phyloP scores from a whole-genome alignment of 164 flowering plant genomes.

The Litsea cubeba region DNA sequence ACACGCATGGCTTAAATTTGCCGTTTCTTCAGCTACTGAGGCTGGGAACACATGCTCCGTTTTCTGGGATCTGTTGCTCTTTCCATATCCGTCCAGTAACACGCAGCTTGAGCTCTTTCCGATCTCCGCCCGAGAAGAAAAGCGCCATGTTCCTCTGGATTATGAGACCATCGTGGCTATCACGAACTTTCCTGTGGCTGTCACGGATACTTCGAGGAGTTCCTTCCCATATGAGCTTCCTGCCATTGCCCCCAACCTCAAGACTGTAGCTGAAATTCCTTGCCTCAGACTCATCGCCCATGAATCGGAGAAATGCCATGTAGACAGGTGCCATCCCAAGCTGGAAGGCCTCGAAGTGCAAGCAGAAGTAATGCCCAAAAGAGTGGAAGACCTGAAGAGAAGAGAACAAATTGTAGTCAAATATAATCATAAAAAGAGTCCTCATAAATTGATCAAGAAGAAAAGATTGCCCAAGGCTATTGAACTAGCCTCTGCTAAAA shows the following conservation, averaged over 20 bases:
- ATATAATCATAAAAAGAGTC: too few species aligned
- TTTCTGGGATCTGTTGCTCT: conserved; percentile 57
- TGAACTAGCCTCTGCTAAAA: too few species aligned
- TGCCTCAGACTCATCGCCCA: conserved; percentile 65
- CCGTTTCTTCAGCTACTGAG: conserved; percentile 48
- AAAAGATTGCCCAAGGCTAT: too few species aligned
- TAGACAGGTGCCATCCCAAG: conserved; percentile 58
- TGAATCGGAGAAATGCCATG: conserved; percentile 68
- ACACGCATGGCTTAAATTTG: neutral
- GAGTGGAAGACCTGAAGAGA: conserved; percentile 57
- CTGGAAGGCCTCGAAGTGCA: conserved; percentile 66
- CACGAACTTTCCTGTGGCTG: conserved; percentile 54
- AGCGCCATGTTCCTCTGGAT: conserved; percentile 53
- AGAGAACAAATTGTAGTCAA: neutral
- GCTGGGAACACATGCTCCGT: conserved; percentile 74
- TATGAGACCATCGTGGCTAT: conserved; percentile 60
- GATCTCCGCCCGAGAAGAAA: conserved; percentile 47
- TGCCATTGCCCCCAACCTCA: conserved; percentile 52
- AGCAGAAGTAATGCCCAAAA: conserved; percentile 52
- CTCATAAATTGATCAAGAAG: too few species aligned
- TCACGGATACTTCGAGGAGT: conserved; percentile 62
- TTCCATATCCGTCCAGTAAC: conserved; percentile 65
- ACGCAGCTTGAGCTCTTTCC: conserved; percentile 56
- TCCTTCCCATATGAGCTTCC: conserved; percentile 66
- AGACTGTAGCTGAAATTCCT: conserved; percentile 52